phyloP scores from a whole-genome alignment of 768 basidiomycete genomes.

The Termitomyces sp. region DNA sequence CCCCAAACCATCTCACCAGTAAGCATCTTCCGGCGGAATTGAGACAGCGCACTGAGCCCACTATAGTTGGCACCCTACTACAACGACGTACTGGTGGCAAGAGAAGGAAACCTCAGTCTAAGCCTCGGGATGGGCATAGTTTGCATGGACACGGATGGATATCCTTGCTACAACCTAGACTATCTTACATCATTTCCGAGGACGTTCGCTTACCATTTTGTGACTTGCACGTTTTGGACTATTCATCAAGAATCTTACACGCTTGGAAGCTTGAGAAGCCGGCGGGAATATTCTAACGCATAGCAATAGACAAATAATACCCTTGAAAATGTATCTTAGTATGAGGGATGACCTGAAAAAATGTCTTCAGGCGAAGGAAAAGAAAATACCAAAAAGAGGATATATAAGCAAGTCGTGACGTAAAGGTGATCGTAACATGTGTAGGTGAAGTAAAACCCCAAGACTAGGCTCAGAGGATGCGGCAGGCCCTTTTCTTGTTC shows the following conservation, averaged over 20 bases:
- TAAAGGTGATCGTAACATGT: conserved; percentile 33
- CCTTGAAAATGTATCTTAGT: conserved; percentile 19
- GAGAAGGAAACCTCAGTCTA: not conserved
- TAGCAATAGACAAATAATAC: conserved; percentile 17
- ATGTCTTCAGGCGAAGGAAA: conserved; percentile 38
- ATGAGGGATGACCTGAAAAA: conserved; percentile 18
- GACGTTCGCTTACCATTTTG: not conserved
- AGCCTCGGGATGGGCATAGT: conserved; percentile 4
- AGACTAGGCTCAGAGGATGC: conserved; percentile 64
- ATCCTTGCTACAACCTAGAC: conserved; percentile 1
- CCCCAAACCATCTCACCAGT: conserved; percentile 8
- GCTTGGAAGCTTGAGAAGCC: not conserved
- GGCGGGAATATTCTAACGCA: not conserved
- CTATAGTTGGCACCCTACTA: not conserved
- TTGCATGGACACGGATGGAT: not conserved
- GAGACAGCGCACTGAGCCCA: not conserved
- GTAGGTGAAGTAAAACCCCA: conserved; percentile 19
- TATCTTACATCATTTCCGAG: conserved; percentile 6
- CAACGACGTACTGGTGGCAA: not conserved
- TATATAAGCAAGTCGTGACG: conserved; percentile 45
- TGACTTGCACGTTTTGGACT: conserved; percentile 2
- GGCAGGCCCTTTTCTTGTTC: conserved; percentile 73
- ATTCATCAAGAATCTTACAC: conserved; percentile 3
- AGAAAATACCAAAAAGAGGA: conserved; percentile 35
- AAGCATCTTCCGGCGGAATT: not conserved